phyloP scores from a whole-genome alignment of 371 early-diverging fungal genomes.

The Thermomucor indicae-seudaticae region DNA sequence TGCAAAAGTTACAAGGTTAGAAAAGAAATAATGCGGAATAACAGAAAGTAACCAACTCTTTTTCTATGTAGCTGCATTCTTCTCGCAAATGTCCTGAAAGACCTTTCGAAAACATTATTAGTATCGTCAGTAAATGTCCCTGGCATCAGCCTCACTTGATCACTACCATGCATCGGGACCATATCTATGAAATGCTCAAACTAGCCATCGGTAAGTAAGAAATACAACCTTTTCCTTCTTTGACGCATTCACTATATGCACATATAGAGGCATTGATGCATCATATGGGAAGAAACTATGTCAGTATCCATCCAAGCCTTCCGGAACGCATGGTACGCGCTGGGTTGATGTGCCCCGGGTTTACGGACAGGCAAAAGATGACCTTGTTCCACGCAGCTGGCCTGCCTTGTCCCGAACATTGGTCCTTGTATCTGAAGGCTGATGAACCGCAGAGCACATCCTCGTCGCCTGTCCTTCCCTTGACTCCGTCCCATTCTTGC shows the following conservation, averaged over 20 bases:
- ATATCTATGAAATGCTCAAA: conserved; percentile 61
- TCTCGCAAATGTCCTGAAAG: conserved; percentile 59
- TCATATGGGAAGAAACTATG: conserved; percentile 35
- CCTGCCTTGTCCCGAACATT: neutral
- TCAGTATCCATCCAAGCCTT: conserved; percentile 40
- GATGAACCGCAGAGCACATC: too few relatives aligned
- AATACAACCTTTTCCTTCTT: neutral
- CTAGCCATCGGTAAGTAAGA: conserved; percentile 13
- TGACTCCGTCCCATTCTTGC: too few relatives aligned
- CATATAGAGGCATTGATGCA: conserved; percentile 3
- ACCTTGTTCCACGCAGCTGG: conserved; percentile 4
- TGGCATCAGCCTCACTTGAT: conserved; percentile 54
- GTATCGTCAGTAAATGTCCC: conserved; percentile 54
- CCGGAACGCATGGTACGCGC: conserved; percentile 45
- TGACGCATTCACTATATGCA: neutral
- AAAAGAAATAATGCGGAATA: neutral
- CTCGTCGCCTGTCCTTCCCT: too few relatives aligned
- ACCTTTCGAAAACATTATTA: conserved; percentile 63
- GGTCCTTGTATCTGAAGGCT: too few relatives aligned
- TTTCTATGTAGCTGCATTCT: conserved; percentile 41
- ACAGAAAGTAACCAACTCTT: neutral
- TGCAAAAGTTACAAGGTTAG: conserved; percentile 58
- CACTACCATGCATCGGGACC: conserved; percentile 55
- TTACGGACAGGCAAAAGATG: conserved; percentile 57
- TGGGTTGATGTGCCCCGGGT: conserved; percentile 47